Conservation (phyloP, 225 moss, liverwort and hornwort species). For the Takakia lepidozioides region DNA sequence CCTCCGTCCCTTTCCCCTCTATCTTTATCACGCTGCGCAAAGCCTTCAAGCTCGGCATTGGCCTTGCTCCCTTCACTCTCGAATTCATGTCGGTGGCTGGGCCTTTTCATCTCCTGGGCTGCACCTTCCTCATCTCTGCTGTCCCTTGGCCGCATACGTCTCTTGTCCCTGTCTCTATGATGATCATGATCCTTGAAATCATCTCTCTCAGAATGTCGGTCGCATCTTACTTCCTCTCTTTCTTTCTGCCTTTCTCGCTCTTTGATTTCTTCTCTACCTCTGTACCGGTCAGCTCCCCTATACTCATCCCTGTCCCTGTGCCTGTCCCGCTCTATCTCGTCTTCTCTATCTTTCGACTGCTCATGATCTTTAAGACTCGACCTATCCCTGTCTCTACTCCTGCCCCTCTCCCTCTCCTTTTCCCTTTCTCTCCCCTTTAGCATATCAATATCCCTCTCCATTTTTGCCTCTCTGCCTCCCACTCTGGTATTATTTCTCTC, state of each 20-base stretch:
- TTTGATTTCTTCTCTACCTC: slow-evolving; percentile 12
- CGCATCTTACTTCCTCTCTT: slow-evolving; percentile 7
- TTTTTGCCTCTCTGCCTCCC: slow-evolving; percentile 7
- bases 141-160: slow-evolving; percentile 9
- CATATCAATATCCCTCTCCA: background rate
- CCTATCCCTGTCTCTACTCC: slow-evolving; percentile 11
- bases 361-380: slow-evolving; percentile 17
- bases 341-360: slow-evolving; percentile 8
- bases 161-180: slow-evolving; percentile 23
- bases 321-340: slow-evolving; percentile 11
- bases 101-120: slow-evolving; percentile 6
- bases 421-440: slow-evolving; percentile 10
- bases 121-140: slow-evolving; percentile 9
- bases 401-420: slow-evolving; percentile 7
- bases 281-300: slow-evolving; percentile 8
- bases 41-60: background rate
- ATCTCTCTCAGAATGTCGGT: slow-evolving; percentile 1
- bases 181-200: slow-evolving; percentile 14
- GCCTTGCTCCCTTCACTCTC: background rate
- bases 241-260: slow-evolving; percentile 11
- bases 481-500: slow-evolving; percentile 17
- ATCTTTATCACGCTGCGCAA: slow-evolving; percentile 1
- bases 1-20: slow-evolving; percentile 1
- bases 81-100: background rate
- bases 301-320: slow-evolving; percentile 13